A percentile compares a stretch with the other conserved stretches of the same genome.
phyloP scores from a whole-genome alignment of 306 rosid genomes.

The Corylus heterophylla region DNA sequence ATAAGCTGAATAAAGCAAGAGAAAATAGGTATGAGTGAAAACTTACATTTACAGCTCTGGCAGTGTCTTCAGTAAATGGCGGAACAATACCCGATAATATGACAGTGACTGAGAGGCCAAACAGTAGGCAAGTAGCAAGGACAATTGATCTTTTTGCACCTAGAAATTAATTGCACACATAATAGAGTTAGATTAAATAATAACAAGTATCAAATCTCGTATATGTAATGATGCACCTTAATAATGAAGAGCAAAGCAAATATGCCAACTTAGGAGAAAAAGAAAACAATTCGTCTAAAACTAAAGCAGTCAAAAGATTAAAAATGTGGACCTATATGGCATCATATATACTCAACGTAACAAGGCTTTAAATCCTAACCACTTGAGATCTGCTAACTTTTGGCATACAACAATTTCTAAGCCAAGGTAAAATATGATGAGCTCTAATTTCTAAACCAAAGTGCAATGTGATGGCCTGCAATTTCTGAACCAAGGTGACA shows the following conservation, averaged over 20 bases:
- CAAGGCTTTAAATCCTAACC: neutral
- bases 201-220: neutral
- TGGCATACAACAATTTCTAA: neutral
- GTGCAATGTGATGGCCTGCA: neutral
- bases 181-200: neutral
- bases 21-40: constrained; percentile 16
- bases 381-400: neutral
- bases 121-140: constrained; percentile 57
- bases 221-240: neutral
- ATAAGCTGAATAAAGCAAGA: constrained; percentile 2
- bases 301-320: neutral
- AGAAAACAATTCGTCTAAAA: neutral
- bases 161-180: constrained; percentile 38
- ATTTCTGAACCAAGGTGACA: neutral
- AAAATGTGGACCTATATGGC: neutral
- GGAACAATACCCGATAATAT: constrained; percentile 62
- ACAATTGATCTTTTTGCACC: constrained; percentile 65
- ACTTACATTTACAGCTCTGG: constrained; percentile 86
- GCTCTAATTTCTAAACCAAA: neutral
- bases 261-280: neutral
- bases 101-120: constrained; percentile 55
- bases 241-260: constrained; percentile 9
- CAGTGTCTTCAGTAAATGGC: constrained; percentile 72
- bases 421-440: neutral
- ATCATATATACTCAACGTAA: neutral